A percentile compares a stretch with the other conserved stretches of the same genome.
phyloP scores from a whole-genome alignment of 1,284 basidiomycete genomes.

The Schizopora paradoxa region DNA sequence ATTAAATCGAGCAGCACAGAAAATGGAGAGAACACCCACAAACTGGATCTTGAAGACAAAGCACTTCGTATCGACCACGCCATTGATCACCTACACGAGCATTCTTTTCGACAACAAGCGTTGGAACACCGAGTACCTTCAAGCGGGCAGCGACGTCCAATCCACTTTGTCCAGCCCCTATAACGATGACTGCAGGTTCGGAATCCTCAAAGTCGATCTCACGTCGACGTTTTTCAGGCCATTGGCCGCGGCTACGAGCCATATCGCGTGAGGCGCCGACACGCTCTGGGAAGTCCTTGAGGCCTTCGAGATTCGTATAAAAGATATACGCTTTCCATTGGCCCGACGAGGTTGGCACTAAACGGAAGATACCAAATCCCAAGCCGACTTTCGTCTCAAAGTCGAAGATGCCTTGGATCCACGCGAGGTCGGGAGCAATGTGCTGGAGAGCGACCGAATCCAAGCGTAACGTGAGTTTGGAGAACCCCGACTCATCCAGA shows the following conservation, averaged over 20 bases:
- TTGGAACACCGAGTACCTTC: slow-evolving; percentile 46
- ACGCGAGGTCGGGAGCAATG: slow-evolving; percentile 30
- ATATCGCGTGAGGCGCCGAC: slow-evolving; percentile 34
- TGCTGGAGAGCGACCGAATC: slow-evolving; percentile 17
- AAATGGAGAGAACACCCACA: slow-evolving; percentile 37
- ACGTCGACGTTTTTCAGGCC: slow-evolving; percentile 33
- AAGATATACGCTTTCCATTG: slow-evolving; percentile 55
- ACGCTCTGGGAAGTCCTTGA: slow-evolving; percentile 46
- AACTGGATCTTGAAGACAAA: slow-evolving; percentile 61
- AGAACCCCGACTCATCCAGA: no score
- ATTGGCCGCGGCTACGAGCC: slow-evolving; percentile 36
- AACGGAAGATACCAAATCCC: slow-evolving; percentile 28
- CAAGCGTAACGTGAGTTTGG: slow-evolving; percentile 4
- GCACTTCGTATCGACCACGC: slow-evolving; percentile 52
- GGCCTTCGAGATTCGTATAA: slow-evolving; percentile 55
- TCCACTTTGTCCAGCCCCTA: slow-evolving; percentile 66
- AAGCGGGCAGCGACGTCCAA: slow-evolving; percentile 55
- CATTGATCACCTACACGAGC: slow-evolving; percentile 55
- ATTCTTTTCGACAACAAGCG: slow-evolving; percentile 50
- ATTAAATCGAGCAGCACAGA: slow-evolving; percentile 6
- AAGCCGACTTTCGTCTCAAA: slow-evolving; percentile 29
- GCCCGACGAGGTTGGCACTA: slow-evolving; percentile 30
- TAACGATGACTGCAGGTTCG: slow-evolving; percentile 45
- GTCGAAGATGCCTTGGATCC: slow-evolving; percentile 30
- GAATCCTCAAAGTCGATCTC: slow-evolving; percentile 37